Conservation (phyloP, 2,329 filamentous ascomycete genomes). For the Hirsutella minnesotensis region DNA sequence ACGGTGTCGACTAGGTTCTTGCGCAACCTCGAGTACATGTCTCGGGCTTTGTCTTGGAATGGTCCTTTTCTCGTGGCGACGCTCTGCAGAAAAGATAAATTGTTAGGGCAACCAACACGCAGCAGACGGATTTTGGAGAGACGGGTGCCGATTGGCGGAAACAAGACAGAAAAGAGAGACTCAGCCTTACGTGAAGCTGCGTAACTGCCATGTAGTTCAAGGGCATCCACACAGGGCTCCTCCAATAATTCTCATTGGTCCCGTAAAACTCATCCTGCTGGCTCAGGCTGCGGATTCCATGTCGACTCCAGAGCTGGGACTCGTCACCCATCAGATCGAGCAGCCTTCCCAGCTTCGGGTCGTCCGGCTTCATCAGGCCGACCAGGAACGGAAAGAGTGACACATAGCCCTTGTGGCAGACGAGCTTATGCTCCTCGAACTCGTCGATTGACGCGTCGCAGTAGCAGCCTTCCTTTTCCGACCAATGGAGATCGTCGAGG, state of each 20-base stretch:
- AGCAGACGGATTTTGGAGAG: neutral
- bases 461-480: slow-evolving; percentile 65
- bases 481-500: slow-evolving; percentile 90
- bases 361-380: slow-evolving; percentile 64
- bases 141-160: no score
- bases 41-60: slow-evolving; percentile 53
- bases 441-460: slow-evolving; percentile 94
- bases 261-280: slow-evolving; percentile 73
- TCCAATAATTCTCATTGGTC: slow-evolving; percentile 94
- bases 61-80: slow-evolving; percentile 56
- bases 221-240: slow-evolving; percentile 88
- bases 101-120: neutral
- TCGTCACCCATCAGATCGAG: slow-evolving; percentile 71
- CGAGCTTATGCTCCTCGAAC: slow-evolving; percentile 78
- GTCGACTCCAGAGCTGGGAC: slow-evolving; percentile 78
- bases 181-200: slow-evolving; percentile 59
- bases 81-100: slow-evolving; percentile 26
- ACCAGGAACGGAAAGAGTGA: slow-evolving; percentile 87
- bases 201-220: slow-evolving; percentile 84
- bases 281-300: slow-evolving; percentile 84
- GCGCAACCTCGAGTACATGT: slow-evolving; percentile 65
- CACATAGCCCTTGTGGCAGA: slow-evolving; percentile 95
- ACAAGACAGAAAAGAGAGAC: neutral
- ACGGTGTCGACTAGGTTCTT: slow-evolving; percentile 83
- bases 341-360: slow-evolving; percentile 60